These are phyloP conservation scores for Cordyceps tenuipes DNA, from an alignment of 2,329 filamentous ascomycete genomes.

Conservation along the genomic window DNA sequence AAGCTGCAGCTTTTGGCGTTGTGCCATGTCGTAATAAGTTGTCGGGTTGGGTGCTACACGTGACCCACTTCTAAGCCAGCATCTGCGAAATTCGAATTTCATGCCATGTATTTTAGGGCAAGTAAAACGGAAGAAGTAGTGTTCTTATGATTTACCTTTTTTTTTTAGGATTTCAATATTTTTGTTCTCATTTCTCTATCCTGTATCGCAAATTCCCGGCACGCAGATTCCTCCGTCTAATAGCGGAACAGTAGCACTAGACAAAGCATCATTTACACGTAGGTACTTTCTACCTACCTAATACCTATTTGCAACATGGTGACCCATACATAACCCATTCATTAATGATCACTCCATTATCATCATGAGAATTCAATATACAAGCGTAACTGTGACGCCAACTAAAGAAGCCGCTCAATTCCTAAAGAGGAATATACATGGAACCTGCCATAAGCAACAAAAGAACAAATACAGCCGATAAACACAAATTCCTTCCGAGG, in stretches of 20 bases:
- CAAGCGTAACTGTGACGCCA: not conserved
- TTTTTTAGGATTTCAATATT: too few relatives aligned
- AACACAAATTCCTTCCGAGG: constrained; percentile 9
- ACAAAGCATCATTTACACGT: too few relatives aligned
- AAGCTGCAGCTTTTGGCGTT: not conserved
- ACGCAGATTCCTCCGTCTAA: too few relatives aligned
- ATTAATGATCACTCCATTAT: not conserved
- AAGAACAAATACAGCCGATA: not conserved
- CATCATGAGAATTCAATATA: not conserved
- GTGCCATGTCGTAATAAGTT: constrained; percentile 3
- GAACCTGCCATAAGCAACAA: not conserved
- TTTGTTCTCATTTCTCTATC: too few relatives aligned
- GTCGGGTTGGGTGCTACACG: not conserved
- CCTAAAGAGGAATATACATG: not conserved
- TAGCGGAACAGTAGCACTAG: not conserved
- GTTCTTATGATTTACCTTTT: too few relatives aligned
- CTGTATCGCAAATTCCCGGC: too few relatives aligned
- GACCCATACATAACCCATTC: not conserved
- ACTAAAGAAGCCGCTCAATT: not conserved
- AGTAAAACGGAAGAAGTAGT: too few relatives aligned
- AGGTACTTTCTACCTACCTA: too few relatives aligned
- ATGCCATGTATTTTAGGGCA: not conserved
- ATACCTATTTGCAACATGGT: not conserved
- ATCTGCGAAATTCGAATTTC: not conserved
- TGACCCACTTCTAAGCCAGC: constrained; percentile 3